Evolutionary conservation across 495 filamentous ascomycete species (phyloP).

Genomic region (Baudoinia panamericana): DNA sequence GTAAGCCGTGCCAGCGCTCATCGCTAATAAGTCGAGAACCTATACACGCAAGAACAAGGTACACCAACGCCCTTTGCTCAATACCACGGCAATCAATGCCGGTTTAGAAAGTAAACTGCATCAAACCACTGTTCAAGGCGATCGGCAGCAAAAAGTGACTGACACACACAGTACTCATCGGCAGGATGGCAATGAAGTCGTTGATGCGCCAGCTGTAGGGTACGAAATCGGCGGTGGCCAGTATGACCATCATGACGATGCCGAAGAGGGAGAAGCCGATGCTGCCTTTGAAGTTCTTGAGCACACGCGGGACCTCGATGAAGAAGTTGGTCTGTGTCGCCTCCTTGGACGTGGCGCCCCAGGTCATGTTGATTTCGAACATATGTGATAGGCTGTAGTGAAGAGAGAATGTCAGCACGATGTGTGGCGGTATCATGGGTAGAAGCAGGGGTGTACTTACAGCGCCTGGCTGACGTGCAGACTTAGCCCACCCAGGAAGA

Average conservation of each 20-base stretch:
- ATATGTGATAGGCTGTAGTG: slow-evolving; percentile 37
- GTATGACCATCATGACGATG: slow-evolving; percentile 51
- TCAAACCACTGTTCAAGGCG: slow-evolving; percentile 62
- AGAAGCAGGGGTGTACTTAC: not conserved
- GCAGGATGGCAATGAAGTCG: slow-evolving; percentile 70
- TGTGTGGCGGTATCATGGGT: too few species aligned
- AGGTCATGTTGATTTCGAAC: slow-evolving; percentile 38
- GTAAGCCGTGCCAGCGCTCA: too few species aligned
- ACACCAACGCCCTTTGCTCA: too few species aligned
- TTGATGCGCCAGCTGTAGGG: slow-evolving; percentile 56
- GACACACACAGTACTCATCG: slow-evolving; percentile 57
- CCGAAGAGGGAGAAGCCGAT: slow-evolving; percentile 51
- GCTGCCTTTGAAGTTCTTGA: slow-evolving; percentile 65
- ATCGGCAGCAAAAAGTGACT: slow-evolving; percentile 62
- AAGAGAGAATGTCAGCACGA: slow-evolving; percentile 15
- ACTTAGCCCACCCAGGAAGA: slow-evolving; percentile 38
- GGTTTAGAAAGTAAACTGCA: slow-evolving; percentile 59
- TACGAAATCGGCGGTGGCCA: slow-evolving; percentile 47
- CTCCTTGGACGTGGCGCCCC: slow-evolving; percentile 40
- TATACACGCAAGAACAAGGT: too few species aligned
- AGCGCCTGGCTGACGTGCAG: slow-evolving; percentile 33
- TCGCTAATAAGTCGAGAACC: too few species aligned
- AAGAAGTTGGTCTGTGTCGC: slow-evolving; percentile 67
- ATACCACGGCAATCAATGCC: too few species aligned
- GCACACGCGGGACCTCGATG: slow-evolving; percentile 62